phyloP scores from a whole-genome alignment of 805 yeast species.

The Saturnispora sekii region DNA sequence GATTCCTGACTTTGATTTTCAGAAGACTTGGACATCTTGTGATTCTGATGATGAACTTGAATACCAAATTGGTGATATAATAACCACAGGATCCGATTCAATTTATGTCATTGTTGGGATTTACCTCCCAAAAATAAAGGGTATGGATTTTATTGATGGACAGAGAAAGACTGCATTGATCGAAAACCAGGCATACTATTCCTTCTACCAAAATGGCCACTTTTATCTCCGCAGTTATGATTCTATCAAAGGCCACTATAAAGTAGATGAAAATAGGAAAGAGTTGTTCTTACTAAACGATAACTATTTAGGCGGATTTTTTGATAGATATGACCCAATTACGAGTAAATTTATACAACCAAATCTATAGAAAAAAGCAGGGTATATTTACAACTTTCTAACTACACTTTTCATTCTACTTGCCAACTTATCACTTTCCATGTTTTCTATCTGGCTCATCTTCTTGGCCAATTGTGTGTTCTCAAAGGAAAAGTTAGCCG shows the following conservation, averaged over 20 bases:
- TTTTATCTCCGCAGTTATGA: not conserved
- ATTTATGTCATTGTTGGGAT: not conserved
- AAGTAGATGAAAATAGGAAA: not conserved
- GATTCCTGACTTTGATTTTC: too few relatives aligned
- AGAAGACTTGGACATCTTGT: too few relatives aligned
- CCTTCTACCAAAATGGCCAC: not conserved
- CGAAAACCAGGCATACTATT: too few relatives aligned
- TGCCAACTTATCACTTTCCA: slow-evolving; percentile 15
- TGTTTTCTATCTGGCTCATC: slow-evolving; percentile 15
- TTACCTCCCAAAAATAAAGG: not conserved
- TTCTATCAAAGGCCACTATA: not conserved
- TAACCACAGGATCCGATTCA: not conserved
- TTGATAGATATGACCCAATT: not conserved
- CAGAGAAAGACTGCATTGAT: too few relatives aligned
- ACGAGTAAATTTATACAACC: not conserved
- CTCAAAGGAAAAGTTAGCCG: slow-evolving; percentile 21
- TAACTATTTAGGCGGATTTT: slow-evolving; percentile 5
- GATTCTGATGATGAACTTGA: not conserved
- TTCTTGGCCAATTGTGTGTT: slow-evolving; percentile 25
- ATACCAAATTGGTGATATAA: slow-evolving; percentile 4
- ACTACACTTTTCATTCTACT: slow-evolving; percentile 13
- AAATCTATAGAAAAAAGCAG: not conserved
- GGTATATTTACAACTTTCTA: slow-evolving; percentile 7
- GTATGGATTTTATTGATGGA: too few relatives aligned
- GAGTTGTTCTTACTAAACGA: not conserved